Evolutionary conservation across 2,329 filamentous ascomycete species (phyloP).

Genomic region (Cordyceps fumosorosea): DNA sequence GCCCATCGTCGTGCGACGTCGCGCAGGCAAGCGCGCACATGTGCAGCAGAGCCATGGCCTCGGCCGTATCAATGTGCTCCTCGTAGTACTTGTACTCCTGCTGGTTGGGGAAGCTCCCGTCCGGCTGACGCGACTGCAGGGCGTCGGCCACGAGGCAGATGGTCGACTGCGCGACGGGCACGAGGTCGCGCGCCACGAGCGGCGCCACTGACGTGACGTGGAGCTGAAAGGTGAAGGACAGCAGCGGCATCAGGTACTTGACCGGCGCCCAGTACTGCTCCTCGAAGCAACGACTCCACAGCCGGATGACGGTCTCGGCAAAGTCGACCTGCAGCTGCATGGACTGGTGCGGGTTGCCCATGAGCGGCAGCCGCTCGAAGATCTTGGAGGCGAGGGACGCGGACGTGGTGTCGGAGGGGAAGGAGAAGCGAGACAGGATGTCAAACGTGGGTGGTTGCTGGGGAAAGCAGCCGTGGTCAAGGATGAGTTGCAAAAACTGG

Average conservation of each 20-base stretch:
- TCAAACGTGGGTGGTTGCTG: constrained; percentile 60
- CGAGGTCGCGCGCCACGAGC: constrained; percentile 50
- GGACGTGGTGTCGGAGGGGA: constrained; percentile 55
- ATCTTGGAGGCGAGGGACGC: constrained; percentile 61
- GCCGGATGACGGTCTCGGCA: constrained; percentile 52
- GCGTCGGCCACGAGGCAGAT: constrained; percentile 53
- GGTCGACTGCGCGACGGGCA: constrained; percentile 51
- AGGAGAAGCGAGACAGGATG: constrained; percentile 54
- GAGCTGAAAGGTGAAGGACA: constrained; percentile 57
- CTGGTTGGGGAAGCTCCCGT: constrained; percentile 41
- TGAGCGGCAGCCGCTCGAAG: constrained; percentile 57
- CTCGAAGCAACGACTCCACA: constrained; percentile 63
- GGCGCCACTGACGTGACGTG: constrained; percentile 54
- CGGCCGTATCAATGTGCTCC: constrained; percentile 54
- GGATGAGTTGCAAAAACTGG: constrained; percentile 54
- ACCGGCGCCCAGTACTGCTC: constrained; percentile 60
- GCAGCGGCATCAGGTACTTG: constrained; percentile 56
- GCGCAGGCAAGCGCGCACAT: constrained; percentile 55
- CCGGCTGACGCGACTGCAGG: constrained; percentile 41
- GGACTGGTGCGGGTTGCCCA: constrained; percentile 42
- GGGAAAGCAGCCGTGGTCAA: constrained; percentile 53
- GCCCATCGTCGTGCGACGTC: constrained; percentile 27
- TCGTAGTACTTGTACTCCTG: constrained; percentile 33
- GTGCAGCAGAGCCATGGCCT: constrained; percentile 61
- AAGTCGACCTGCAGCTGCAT: constrained; percentile 57